Evolutionary conservation across 331 rosid genomes (phyloP).

Genomic region (Quercus tomentella): DNA sequence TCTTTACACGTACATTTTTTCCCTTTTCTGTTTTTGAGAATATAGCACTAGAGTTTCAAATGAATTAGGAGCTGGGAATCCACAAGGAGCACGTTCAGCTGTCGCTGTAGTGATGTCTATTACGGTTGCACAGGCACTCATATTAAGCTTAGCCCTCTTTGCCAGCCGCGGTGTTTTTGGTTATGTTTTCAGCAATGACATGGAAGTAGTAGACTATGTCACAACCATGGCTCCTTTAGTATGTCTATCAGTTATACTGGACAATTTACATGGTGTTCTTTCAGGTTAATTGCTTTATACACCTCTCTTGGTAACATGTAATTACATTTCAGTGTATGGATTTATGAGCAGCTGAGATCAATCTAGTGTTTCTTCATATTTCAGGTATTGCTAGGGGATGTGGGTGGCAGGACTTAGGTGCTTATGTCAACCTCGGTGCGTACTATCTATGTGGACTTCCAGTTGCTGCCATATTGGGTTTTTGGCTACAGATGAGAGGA

Average conservation of each 20-base stretch:
- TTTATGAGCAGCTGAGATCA: background rate
- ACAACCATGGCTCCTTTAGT: conserved; percentile 39
- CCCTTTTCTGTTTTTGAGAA: background rate
- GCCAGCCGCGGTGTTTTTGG: conserved; percentile 29
- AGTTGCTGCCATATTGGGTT: conserved; percentile 44
- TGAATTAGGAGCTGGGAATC: conserved; percentile 50
- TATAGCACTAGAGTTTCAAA: conserved; percentile 50
- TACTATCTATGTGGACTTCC: conserved; percentile 73
- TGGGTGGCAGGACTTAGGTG: conserved; percentile 75
- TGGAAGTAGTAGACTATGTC: conserved; percentile 43
- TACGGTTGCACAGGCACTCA: conserved; percentile 30
- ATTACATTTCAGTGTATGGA: background rate
- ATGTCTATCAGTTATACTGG: conserved; percentile 32
- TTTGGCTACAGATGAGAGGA: conserved; percentile 51
- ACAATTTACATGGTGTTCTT: conserved; percentile 34
- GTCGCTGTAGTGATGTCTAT: conserved; percentile 34
- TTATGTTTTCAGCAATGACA: conserved; percentile 38
- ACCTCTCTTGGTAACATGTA: background rate
- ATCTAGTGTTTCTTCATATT: background rate
- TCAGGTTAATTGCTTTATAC: conserved; percentile 29
- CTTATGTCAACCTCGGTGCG: conserved; percentile 67
- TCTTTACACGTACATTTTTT: no score
- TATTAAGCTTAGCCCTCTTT: conserved; percentile 31
- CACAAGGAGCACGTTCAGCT: conserved; percentile 31
- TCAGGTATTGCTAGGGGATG: conserved; percentile 77